Base-by-base conservation (phyloP, 108 stramenopile genomes). In the Pseudonitzschia delicatissima region DNA sequence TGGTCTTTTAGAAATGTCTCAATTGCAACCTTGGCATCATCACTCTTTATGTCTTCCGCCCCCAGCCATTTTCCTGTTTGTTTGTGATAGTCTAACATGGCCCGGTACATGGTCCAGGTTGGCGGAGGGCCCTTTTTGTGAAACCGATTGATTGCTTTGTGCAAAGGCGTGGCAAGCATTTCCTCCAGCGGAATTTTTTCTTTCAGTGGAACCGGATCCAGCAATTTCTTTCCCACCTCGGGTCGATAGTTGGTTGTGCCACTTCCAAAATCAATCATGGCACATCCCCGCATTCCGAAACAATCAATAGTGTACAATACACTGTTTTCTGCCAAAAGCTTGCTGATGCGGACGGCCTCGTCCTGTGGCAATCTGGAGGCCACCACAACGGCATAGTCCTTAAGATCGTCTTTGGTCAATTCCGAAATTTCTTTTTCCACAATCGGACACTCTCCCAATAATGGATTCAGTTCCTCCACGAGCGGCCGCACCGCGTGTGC, bases 391-490 rank as follows among this genome's bases (percentile, higher is more conserved):
- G 87, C 74, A 79, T 91, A 98, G 45, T 77, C 61, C 33, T 72
- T 44, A 63, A 98, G 83, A 57, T 88, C 89, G 0, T 73, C 67
- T 9, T 13, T 15, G 2, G 81, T 72, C 29, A 91, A 39, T 15
- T 77, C 76, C 0, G 71, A 25, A n/a, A 87, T 37, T 0, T 62
- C 32, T 66, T 76, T 71, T 45, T 81, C 66, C 18, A 86, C 57
- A 52, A 91, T 83, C 25, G 85, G 81, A 73, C 90, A 90, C 17
- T 82, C 67, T 52, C 93, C 97, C 62, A 92, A 74, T 11, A 96
- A 67, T 3, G 87, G 88, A 87, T 98, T 98, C 74, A 98, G 79
- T 55, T 92, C 94, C 60, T 92, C 87, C 12, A 96, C 80, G 44
- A 87, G 64, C 11, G 87, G 83, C 67, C 86, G 74, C 13, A 92